These are phyloP conservation scores for Erythrobasidium hasegawianum DNA, from an alignment of 1,284 basidiomycete species.

Conservation along the genomic window DNA sequence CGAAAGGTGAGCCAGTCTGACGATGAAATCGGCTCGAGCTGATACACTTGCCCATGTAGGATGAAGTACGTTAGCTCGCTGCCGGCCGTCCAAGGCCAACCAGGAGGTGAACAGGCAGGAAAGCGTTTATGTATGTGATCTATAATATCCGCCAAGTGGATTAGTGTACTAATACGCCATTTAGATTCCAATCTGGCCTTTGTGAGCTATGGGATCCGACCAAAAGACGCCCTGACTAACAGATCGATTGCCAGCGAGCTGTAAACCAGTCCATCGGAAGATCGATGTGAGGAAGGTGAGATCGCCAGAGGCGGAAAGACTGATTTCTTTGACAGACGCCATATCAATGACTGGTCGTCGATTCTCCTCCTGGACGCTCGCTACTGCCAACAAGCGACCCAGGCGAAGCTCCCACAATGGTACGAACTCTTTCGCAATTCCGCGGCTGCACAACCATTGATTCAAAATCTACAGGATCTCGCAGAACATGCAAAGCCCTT, in stretches of 20 bases:
- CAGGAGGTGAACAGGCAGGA: constrained; percentile 65
- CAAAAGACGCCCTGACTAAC: background rate
- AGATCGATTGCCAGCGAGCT: constrained; percentile 50
- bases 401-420: constrained; percentile 78
- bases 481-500: constrained; percentile 8
- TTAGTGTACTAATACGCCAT: constrained; percentile 12
- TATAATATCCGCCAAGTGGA: background rate
- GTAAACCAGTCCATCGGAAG: constrained; percentile 94
- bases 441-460: background rate
- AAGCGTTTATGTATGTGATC: constrained; percentile 68
- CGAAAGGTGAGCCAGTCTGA: constrained; percentile 57
- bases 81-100: constrained; percentile 44
- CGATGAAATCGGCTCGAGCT: background rate
- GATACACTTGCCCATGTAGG: background rate
- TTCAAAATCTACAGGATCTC: constrained; percentile 15
- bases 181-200: constrained; percentile 44
- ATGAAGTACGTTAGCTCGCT: constrained; percentile 75
- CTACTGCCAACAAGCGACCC: constrained; percentile 65
- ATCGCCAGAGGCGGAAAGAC: constrained; percentile 8
- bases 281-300: constrained; percentile 19
- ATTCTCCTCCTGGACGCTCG: constrained; percentile 75
- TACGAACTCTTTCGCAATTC: background rate
- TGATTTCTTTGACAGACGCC: constrained; percentile 19
- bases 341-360: constrained; percentile 65
- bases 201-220: background rate